phyloP scores from a whole-genome alignment of 495 filamentous ascomycete species.

The Lasiosphaeriaceae sp. region DNA sequence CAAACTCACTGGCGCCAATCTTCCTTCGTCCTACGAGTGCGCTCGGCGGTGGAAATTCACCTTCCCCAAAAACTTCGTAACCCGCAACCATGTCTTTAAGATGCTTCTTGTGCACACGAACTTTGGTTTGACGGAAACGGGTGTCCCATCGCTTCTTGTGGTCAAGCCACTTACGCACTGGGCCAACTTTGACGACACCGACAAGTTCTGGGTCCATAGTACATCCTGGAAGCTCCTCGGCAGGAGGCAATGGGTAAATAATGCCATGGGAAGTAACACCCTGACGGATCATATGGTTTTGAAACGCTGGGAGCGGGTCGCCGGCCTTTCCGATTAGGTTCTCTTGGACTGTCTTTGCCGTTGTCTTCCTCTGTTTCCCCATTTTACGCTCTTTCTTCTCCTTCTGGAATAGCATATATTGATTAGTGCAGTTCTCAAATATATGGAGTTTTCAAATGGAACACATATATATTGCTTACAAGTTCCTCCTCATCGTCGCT shows the following conservation, averaged over 20 bases:
- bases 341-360: background rate
- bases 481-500: conserved; percentile 32
- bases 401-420: background rate
- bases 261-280: conserved; percentile 72
- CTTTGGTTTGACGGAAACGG: conserved; percentile 62
- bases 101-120: conserved; percentile 63
- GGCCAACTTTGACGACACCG: conserved; percentile 73
- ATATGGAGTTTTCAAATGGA: too few relatives aligned
- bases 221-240: conserved; percentile 58
- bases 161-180: conserved; percentile 78
- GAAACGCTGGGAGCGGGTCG: conserved; percentile 74
- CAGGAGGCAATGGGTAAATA: conserved; percentile 61
- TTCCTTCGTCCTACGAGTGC: conserved; percentile 69
- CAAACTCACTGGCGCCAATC: conserved; percentile 36
- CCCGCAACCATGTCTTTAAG: conserved; percentile 66
- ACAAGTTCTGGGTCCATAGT: conserved; percentile 58
- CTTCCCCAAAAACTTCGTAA: conserved; percentile 62
- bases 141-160: conserved; percentile 66
- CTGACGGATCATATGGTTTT: conserved; percentile 86
- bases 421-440: background rate
- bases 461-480: conserved; percentile 14
- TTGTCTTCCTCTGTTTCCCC: conserved; percentile 1
- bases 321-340: conserved; percentile 66
- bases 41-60: conserved; percentile 76
- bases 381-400: background rate